These are phyloP conservation scores for Paramyrothecium roridum DNA, from an alignment of 2,329 filamentous ascomycete genomes.

Conservation along the genomic window DNA sequence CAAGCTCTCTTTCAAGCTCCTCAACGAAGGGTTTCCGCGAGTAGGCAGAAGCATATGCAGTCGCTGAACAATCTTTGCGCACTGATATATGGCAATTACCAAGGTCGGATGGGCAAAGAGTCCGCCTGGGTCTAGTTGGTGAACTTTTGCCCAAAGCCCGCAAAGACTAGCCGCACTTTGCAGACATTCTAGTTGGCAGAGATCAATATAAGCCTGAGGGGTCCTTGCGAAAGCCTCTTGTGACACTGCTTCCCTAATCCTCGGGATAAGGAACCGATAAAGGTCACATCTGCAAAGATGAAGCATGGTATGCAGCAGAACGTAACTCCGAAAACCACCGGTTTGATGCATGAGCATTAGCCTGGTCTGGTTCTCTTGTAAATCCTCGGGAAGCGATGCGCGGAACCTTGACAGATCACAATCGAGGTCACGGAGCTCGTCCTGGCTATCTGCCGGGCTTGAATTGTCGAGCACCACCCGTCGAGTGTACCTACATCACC, in stretches of 20 bases:
- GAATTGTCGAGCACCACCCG: slow-evolving; percentile 11
- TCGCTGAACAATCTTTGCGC: slow-evolving; percentile 13
- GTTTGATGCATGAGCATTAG: slow-evolving; percentile 21
- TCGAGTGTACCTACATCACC: slow-evolving; percentile 10
- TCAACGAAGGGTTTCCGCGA: slow-evolving; percentile 5
- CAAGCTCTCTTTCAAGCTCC: slow-evolving; percentile 7
- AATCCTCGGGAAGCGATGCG: slow-evolving; percentile 12
- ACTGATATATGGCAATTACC: slow-evolving; percentile 10
- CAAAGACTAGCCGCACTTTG: slow-evolving; percentile 6
- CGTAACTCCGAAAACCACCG: slow-evolving; percentile 13
- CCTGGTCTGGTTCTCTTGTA: slow-evolving; percentile 10
- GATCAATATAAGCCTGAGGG: slow-evolving; percentile 9
- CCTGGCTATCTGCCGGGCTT: slow-evolving; percentile 11
- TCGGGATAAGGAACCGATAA: slow-evolving; percentile 19
- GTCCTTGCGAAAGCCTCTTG: slow-evolving; percentile 9
- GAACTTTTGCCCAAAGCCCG: slow-evolving; percentile 11
- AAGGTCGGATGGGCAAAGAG: slow-evolving; percentile 6
- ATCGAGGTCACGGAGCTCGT: slow-evolving; percentile 9
- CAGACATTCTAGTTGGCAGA: slow-evolving; percentile 12
- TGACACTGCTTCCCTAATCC: slow-evolving; percentile 15
- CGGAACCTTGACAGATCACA: slow-evolving; percentile 13
- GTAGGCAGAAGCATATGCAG: slow-evolving; percentile 6
- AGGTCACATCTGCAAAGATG: slow-evolving; percentile 19
- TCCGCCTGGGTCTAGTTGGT: slow-evolving; percentile 9
- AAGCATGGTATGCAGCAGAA: slow-evolving; percentile 10